Evolutionary conservation across 2,329 filamentous ascomycete genomes (phyloP).

Genomic region (Colletotrichum sp.): DNA sequence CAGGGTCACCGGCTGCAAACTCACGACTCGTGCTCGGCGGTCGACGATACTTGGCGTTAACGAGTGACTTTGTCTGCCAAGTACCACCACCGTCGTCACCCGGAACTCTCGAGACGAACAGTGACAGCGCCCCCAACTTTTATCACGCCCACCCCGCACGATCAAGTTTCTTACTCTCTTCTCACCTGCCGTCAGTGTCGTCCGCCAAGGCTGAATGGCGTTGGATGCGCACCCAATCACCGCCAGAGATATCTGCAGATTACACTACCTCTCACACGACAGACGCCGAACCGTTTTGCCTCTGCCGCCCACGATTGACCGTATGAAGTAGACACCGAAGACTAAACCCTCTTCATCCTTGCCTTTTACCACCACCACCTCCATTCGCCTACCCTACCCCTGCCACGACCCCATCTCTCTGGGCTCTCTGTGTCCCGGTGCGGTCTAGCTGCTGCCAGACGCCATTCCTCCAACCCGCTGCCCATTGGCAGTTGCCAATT

Average conservation of each 20-base stretch:
- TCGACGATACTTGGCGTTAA: constrained; percentile 17
- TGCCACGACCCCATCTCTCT: not conserved
- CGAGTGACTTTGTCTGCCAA: constrained; percentile 14
- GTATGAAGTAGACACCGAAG: not conserved
- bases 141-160: not conserved
- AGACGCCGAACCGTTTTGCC: not conserved
- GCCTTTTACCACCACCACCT: not conserved
- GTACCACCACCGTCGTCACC: not conserved
- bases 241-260: not conserved
- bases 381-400: not conserved
- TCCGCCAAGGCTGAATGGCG: constrained; percentile 14
- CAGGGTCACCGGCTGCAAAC: not conserved
- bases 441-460: not conserved
- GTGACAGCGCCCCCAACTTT: not conserved
- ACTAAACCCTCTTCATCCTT: not conserved
- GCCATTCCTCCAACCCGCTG: not conserved
- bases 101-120: not conserved
- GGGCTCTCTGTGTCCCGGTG: not conserved
- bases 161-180: not conserved
- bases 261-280: not conserved
- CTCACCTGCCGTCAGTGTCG: not conserved
- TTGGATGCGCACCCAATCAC: not conserved
- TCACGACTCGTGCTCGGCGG: not conserved
- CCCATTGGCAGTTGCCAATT: not conserved
- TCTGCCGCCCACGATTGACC: not conserved